These are phyloP conservation scores for Musa balbisiana DNA, from an alignment of 202 grass and related monocot species.

Conservation along the genomic window DNA sequence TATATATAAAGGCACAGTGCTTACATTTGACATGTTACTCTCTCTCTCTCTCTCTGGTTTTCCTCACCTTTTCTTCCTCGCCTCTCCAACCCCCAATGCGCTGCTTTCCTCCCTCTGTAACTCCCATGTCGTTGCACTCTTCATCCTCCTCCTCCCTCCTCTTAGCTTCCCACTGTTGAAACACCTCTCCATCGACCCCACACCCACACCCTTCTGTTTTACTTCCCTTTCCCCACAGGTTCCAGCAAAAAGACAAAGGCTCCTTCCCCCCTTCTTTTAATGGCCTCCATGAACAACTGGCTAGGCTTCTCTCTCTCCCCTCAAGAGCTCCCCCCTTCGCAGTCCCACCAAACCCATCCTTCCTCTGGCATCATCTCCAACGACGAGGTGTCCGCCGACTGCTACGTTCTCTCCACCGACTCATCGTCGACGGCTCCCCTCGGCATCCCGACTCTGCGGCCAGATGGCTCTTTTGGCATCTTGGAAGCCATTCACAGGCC, in stretches of 20 bases:
- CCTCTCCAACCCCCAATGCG: neutral
- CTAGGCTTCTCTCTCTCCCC: slow-evolving; percentile 20
- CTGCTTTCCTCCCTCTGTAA: neutral
- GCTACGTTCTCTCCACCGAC: slow-evolving; percentile 34
- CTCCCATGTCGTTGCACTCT: slow-evolving; percentile 2
- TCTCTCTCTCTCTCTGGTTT: neutral
- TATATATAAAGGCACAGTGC: neutral
- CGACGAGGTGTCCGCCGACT: slow-evolving; percentile 11
- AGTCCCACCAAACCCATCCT: slow-evolving; percentile 19
- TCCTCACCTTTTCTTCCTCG: neutral
- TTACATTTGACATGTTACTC: neutral
- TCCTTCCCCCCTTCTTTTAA: neutral
- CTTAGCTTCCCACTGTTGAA: neutral
- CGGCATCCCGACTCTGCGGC: slow-evolving; percentile 23
- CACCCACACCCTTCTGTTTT: neutral
- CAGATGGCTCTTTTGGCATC: slow-evolving; percentile 37
- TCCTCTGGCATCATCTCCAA: slow-evolving; percentile 20
- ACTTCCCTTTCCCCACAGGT: neutral
- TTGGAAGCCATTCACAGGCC: slow-evolving; percentile 31
- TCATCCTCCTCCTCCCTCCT: neutral
- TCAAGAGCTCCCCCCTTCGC: slow-evolving; percentile 31
- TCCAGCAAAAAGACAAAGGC: neutral
- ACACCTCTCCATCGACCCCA: neutral
- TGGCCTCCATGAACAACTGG: slow-evolving; percentile 16
- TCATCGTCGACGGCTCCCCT: no score